Evolutionary conservation across 106 monocot genomes (phyloP).

Genomic region (Platanthera zijinensis): DNA sequence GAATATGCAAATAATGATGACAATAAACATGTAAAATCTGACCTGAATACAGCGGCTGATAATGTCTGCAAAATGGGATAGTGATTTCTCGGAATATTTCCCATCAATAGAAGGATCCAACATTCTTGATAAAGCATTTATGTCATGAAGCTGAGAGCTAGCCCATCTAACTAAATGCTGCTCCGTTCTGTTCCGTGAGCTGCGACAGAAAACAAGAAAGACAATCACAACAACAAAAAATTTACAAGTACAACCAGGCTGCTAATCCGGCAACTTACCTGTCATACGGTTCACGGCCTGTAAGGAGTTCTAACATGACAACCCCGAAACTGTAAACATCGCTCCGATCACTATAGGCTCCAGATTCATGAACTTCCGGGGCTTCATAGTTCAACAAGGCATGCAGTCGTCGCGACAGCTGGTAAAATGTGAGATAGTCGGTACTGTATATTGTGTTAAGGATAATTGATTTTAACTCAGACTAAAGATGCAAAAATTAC

Average conservation of each 20-base stretch:
- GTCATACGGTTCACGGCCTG: conserved; percentile 88
- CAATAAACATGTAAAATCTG: neutral
- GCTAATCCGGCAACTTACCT: conserved; percentile 25
- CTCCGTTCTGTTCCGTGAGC: conserved; percentile 64
- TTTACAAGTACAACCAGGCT: neutral
- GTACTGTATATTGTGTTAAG: neutral
- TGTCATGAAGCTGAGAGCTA: conserved; percentile 81
- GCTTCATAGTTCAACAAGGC: conserved; percentile 82
- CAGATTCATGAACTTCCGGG: conserved; percentile 80
- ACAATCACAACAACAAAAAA: neutral
- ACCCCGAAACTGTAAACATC: conserved; percentile 99
- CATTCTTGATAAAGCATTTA: conserved; percentile 67
- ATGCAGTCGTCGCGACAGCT: conserved; percentile 73
- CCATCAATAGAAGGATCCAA: conserved; percentile 77
- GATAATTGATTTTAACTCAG: too few relatives aligned
- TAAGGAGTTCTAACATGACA: conserved; percentile 94
- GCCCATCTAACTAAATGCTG: conserved; percentile 97
- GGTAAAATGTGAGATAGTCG: conserved; percentile 16
- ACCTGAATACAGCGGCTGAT: conserved; percentile 98
- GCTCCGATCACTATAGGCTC: conserved; percentile 48
- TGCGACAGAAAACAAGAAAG: conserved; percentile 16
- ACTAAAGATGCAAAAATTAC: too few relatives aligned
- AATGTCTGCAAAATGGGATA: conserved; percentile 95
- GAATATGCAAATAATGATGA: too few relatives aligned
- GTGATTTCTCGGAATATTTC: conserved; percentile 66